A percentile compares a stretch with the other conserved stretches of the same genome.
Evolutionary conservation across 75 land plant genomes (phyloP).

Genomic region (Chamaecyparis obtusa): DNA sequence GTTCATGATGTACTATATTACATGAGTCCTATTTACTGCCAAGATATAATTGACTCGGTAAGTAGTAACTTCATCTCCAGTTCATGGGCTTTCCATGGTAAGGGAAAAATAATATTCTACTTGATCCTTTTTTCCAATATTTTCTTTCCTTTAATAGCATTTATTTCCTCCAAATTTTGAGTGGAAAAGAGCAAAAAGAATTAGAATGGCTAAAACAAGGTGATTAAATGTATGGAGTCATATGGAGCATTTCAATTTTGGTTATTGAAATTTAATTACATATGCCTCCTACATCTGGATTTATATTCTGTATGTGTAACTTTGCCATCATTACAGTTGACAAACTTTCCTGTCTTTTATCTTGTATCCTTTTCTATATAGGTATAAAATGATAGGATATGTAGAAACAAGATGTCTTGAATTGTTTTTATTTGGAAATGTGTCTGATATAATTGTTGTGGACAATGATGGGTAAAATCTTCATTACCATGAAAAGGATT

Average conservation of each 20-base stretch:
- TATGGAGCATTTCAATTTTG: background rate
- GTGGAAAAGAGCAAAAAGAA: background rate
- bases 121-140: background rate
- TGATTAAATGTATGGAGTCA: background rate
- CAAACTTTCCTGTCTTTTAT: background rate
- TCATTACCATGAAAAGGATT: background rate
- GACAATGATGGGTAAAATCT: background rate
- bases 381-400: background rate
- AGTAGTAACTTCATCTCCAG: background rate
- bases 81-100: background rate
- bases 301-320: background rate
- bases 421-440: background rate
- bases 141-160: background rate
- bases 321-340: background rate
- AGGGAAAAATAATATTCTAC: background rate
- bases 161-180: background rate
- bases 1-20: constrained; percentile 96
- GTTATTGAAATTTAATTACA: background rate
- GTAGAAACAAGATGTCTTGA: background rate
- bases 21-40: constrained; percentile 98
- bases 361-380: background rate
- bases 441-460: background rate
- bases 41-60: constrained; percentile 93
- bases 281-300: background rate
- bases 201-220: background rate